Evolutionary conservation across 2,329 filamentous ascomycete genomes (phyloP), one percentile per base, ranked within the genome.

Genomic region (Fusarium sp.): DNA sequence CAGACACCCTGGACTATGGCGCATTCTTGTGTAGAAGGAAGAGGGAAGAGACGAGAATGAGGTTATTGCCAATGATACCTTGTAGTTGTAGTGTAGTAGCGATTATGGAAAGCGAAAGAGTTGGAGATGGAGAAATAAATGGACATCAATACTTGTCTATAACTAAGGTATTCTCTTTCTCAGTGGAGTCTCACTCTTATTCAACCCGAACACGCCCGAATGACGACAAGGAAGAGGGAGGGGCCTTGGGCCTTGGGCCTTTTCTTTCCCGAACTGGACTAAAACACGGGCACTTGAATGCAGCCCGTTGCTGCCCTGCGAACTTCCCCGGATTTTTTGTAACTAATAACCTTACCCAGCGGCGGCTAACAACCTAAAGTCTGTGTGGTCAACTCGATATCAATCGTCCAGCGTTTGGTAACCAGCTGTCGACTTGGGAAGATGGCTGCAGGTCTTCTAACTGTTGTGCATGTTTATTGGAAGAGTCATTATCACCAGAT

Each of bases 181-280:
- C 33, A 27, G 70, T 51, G 51, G 62, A 54, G 38, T 54, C 60
- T 45, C 38, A 57, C 54, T 73, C 35, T 51, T 38, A 58, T 27
- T 68, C 61, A 52, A 68, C 67, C 70, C 70, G 70, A 73, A 63
- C 61, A 56, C 51, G 57, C 61, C 70, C 70, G 70, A 72, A n/a
- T 42, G 37, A 58, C 37, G 58, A 69, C 58, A 63, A 69, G 65
- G 66, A 49, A 62, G 27, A 42, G 35, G 45, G 60, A 58, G 60
- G 55, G 46, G 58, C 55, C 39, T 44, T 51, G 25, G 45, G 33
- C n/a, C n/a, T 31, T n/a, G n/a, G n/a, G n/a, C n/a, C n/a, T n/a
- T n/a, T 51, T 59, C 29, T 69, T 71, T 56, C 69, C 69, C 25
- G 38, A 68, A 56, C 14, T 51, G 41, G 46, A 60, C 62, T 66